Evolutionary conservation across 192 early-diverging fungal species (phyloP), one percentile per base, ranked within the genome.

Genomic region (Chytriomyces hyalinus): DNA sequence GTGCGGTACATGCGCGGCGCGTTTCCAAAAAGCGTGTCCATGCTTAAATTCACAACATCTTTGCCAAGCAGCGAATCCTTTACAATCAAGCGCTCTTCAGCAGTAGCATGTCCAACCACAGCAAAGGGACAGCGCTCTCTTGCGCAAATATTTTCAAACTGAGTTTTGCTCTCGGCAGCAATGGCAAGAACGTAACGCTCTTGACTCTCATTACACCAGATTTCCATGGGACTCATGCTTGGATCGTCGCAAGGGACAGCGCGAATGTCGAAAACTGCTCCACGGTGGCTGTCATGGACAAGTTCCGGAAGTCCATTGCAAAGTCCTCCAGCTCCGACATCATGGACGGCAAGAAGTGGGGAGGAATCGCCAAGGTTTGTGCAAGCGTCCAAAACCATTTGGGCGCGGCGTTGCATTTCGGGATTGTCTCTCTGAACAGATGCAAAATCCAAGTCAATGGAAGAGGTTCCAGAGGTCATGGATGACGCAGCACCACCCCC

Each of bases 181-280:
- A 99, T 92, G 1, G 97, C 97, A 69, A 97, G 83, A n/a, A 99
- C 98, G 77, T 99, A 99, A 65, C 98, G 92, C 82, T 99, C 98
- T 84, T 99, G 98, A 53, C 94, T 91, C 85, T 99, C 98, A 60
- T 99, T 99, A 86, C 98, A 99, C 98, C 98, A 99, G 61, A 99
- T 97, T 82, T 98, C 98, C 98, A 99, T 98, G n/a, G 98, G 98
- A 62, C 94, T 95, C 93, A 99, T 93, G 64, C 91, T 83, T 10
- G 91, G 87, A 75, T 99, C 98, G 77, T 94, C 96, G 71, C 89
- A 91, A 24, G 93, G 95, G 62, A 99, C 92, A 49, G 93, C 90
- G 48, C 97, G 93, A 45, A 99, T 82, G 86, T 98, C 92, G 81
- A 99, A 94, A 5, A 83, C 68, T 45, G 96, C 97, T 67, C 98